Evolutionary conservation across 1,284 basidiomycete species (phyloP).

Genomic region (Ganoderma resinaceum): DNA sequence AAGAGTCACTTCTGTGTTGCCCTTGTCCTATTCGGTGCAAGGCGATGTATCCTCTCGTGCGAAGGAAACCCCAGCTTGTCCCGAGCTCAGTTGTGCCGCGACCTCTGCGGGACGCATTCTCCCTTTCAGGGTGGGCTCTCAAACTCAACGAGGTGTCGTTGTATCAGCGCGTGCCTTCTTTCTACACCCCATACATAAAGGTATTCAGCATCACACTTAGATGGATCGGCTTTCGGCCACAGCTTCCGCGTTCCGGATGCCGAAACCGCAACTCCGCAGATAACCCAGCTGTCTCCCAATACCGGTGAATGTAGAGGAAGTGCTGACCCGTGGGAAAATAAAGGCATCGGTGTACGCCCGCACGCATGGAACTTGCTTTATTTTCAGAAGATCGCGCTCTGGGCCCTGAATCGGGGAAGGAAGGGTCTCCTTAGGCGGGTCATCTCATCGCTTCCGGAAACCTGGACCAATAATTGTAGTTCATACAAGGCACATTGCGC

Average conservation of each 20-base stretch:
- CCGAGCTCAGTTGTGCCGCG: not conserved
- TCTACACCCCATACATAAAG: not conserved
- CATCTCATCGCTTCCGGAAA: not conserved
- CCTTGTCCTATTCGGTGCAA: not conserved
- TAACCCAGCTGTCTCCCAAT: not conserved
- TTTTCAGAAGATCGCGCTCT: slow-evolving; percentile 2
- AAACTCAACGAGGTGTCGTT: not conserved
- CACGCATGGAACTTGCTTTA: not conserved
- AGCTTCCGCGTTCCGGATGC: not conserved
- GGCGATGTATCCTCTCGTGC: not conserved
- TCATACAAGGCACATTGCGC: slow-evolving; percentile 3
- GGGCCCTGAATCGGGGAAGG: not conserved
- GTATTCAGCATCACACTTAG: not conserved
- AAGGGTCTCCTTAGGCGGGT: not conserved
- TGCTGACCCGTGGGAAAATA: not conserved
- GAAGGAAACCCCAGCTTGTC: not conserved
- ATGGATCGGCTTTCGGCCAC: not conserved
- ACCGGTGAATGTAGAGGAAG: not conserved
- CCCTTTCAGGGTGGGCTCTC: not conserved
- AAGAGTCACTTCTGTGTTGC: not conserved
- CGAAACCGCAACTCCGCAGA: not conserved
- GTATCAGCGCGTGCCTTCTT: not conserved
- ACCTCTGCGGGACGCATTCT: not conserved
- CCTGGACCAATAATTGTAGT: not conserved
- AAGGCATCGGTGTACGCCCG: not conserved